Conservation (phyloP, 148 eudicot species). For the Cornus florida region DNA sequence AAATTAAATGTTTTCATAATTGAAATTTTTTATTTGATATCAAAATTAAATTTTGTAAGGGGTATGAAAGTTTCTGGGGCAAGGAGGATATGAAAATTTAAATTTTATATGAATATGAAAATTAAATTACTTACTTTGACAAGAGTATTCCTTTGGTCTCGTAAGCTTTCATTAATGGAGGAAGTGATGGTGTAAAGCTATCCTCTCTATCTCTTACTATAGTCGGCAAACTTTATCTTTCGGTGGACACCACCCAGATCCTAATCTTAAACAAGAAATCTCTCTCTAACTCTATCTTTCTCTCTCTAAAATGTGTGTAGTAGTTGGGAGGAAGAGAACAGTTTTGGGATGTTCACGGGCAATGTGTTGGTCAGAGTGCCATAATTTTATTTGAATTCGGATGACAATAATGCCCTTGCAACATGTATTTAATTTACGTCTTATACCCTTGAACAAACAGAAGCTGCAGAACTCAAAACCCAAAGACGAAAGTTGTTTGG, state of each 20-base stretch:
- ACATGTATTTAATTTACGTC: background rate
- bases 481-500: background rate
- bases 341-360: no score
- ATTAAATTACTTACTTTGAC: no score
- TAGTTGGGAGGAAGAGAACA: constrained; percentile 17
- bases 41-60: no score
- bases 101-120: no score
- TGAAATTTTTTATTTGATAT: no score
- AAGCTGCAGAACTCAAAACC: background rate
- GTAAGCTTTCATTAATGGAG: no score
- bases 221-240: background rate
- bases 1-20: no score
- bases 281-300: background rate
- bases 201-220: no score
- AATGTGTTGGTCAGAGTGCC: no score
- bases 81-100: no score
- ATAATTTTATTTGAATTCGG: constrained; percentile 7
- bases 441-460: background rate
- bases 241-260: background rate
- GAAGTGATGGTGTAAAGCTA: background rate
- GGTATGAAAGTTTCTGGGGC: no score
- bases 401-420: constrained; percentile 13
- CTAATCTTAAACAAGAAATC: background rate
- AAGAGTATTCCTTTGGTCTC: no score
- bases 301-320: constrained; percentile 7